Conservation (phyloP, 805 yeast genomes). For the Candida khao-thaluensis region DNA sequence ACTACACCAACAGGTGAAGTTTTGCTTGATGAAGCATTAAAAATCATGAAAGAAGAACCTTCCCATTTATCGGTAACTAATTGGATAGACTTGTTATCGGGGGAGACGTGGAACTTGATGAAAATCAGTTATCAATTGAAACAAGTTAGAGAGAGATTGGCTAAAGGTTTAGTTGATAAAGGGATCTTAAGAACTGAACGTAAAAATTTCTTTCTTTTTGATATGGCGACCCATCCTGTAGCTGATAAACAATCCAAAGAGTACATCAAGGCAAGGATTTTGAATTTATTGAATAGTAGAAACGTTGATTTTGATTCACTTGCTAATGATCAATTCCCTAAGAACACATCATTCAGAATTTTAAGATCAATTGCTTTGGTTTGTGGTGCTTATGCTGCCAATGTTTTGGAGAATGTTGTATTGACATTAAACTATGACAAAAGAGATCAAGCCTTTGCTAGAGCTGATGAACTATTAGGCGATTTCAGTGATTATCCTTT, state of each 20-base stretch:
- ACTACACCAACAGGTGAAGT: conserved; percentile 91
- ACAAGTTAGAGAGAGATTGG: conserved; percentile 94
- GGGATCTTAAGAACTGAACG: conserved; percentile 95
- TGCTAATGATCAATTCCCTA: conserved; percentile 62
- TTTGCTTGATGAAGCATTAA: conserved; percentile 87
- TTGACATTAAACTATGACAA: conserved; percentile 75
- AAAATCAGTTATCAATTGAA: conserved; percentile 93
- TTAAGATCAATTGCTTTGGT: conserved; percentile 80
- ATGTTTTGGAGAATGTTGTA: conserved; percentile 88
- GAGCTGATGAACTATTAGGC: conserved; percentile 88
- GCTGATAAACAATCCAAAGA: conserved; percentile 85
- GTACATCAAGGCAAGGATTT: conserved; percentile 68
- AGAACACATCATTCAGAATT: conserved; percentile 61
- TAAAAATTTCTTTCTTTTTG: conserved; percentile 89
- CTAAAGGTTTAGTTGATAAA: conserved; percentile 95
- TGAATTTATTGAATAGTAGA: conserved; percentile 68
- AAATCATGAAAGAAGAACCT: conserved; percentile 82
- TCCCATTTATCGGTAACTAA: conserved; percentile 73
- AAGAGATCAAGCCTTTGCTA: conserved; percentile 86
- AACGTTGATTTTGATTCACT: conserved; percentile 49
- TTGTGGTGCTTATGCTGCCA: conserved; percentile 92
- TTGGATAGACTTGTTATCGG: conserved; percentile 93
- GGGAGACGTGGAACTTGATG: conserved; percentile 96
- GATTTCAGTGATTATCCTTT: conserved; percentile 89
- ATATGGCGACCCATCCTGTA: conserved; percentile 98